phyloP scores from a whole-genome alignment of 768 basidiomycete species.

The Pilatotrama ljubarskyi region DNA sequence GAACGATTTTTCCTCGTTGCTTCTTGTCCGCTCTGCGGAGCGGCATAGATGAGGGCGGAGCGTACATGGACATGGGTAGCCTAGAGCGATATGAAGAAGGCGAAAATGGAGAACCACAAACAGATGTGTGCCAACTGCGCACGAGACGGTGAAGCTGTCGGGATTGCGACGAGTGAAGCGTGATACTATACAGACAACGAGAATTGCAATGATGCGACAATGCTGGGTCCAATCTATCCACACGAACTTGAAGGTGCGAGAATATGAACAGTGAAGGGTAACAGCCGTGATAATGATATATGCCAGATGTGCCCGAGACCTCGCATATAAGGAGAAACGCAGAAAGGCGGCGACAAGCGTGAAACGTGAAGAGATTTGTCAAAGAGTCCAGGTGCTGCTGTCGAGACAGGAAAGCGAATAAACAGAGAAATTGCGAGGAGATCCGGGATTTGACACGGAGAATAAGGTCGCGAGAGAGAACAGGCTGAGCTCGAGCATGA shows the following conservation, averaged over 20 bases:
- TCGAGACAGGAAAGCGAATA: slow-evolving; percentile 7
- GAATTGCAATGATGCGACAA: slow-evolving; percentile 17
- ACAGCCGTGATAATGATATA: slow-evolving; percentile 21
- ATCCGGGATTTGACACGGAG: slow-evolving; percentile 19
- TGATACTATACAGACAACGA: slow-evolving; percentile 13
- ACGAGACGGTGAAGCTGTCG: neutral
- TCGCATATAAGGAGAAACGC: slow-evolving; percentile 19
- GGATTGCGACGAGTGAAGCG: slow-evolving; percentile 1
- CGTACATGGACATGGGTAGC: slow-evolving; percentile 7
- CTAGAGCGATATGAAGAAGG: slow-evolving; percentile 9
- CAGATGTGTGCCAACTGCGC: neutral
- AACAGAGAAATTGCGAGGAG: slow-evolving; percentile 13
- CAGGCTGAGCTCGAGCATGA: slow-evolving; percentile 5
- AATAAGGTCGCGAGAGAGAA: neutral
- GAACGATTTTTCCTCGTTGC: slow-evolving; percentile 19
- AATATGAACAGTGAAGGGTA: slow-evolving; percentile 9
- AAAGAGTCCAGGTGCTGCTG: slow-evolving; percentile 10
- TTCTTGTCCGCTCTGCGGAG: slow-evolving; percentile 31
- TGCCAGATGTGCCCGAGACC: slow-evolving; percentile 23
- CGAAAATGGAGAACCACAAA: slow-evolving; percentile 4
- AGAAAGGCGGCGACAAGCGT: neutral
- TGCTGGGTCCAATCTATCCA: slow-evolving; percentile 21
- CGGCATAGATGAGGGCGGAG: slow-evolving; percentile 21
- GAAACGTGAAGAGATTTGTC: neutral
- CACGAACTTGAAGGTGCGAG: slow-evolving; percentile 4